phyloP scores from a whole-genome alignment of 1,284 basidiomycete genomes.

The Ganoderma multipileum region DNA sequence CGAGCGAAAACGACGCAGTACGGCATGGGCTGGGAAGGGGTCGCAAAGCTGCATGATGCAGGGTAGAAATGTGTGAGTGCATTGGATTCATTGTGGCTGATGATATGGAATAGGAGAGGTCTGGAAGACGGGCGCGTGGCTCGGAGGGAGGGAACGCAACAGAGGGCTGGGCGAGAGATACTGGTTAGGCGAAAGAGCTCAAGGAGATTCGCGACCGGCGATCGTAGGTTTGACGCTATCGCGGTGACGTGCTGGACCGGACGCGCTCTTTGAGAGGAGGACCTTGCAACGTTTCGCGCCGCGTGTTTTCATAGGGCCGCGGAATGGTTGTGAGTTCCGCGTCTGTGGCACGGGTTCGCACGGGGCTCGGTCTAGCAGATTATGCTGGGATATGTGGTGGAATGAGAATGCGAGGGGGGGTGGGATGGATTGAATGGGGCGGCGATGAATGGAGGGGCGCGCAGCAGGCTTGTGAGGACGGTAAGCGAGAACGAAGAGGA shows the following conservation, averaged over 20 bases:
- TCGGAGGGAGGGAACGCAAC: not conserved
- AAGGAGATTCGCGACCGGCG: constrained; percentile 23
- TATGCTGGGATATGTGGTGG: not conserved
- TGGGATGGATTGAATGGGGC: not conserved
- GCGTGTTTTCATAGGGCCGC: constrained; percentile 15
- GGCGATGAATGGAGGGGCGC: not conserved
- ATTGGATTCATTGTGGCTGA: constrained; percentile 24
- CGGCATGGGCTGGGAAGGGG: not conserved
- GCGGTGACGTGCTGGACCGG: constrained; percentile 7
- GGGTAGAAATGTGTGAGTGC: not conserved
- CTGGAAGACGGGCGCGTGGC: constrained; percentile 12
- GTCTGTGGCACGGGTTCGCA: constrained; percentile 3
- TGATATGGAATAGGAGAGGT: constrained; percentile 19
- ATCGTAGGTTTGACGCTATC: constrained; percentile 12
- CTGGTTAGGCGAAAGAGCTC: constrained; percentile 19
- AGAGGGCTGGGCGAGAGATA: constrained; percentile 19
- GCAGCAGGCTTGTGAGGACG: not conserved
- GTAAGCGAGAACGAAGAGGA: not conserved
- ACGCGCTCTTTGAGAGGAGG: constrained; percentile 5
- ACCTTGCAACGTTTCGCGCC: constrained; percentile 8
- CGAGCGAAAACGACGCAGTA: not conserved
- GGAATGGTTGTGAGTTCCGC: not conserved
- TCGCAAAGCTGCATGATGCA: not conserved
- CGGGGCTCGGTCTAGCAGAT: constrained; percentile 4
- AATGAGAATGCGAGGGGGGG: not conserved